Percentiles rank a stretch among this genome's conserved stretches.
Evolutionary conservation across 2,329 filamentous ascomycete species (phyloP).

Genomic region (Trichoderma breve): DNA sequence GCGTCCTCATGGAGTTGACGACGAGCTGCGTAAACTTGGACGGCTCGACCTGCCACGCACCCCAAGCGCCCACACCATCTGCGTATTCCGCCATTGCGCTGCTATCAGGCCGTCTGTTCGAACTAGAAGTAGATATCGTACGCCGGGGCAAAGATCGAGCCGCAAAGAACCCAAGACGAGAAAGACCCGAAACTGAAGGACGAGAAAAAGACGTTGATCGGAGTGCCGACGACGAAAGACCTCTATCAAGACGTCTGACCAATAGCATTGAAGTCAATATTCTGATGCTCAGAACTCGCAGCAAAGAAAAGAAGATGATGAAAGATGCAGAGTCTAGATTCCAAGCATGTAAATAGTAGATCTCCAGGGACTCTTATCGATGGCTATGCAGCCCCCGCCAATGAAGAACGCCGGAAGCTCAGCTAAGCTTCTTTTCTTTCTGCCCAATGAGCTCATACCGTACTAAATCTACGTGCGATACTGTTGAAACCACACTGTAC

Average conservation of each 20-base stretch:
- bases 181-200: neutral
- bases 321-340: neutral
- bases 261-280: conserved; percentile 22
- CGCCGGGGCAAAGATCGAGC: no score
- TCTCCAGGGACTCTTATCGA: neutral
- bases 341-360: neutral
- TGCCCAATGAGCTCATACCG: conserved; percentile 37
- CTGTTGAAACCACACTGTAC: neutral
- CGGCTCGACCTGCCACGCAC: conserved; percentile 41
- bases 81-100: conserved; percentile 26
- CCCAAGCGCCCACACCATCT: conserved; percentile 33
- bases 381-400: neutral
- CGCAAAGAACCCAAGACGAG: neutral
- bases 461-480: conserved; percentile 13
- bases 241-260: conserved; percentile 1
- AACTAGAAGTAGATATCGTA: neutral
- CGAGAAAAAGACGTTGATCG: neutral
- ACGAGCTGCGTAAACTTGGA: conserved; percentile 56
- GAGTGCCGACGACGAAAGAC: neutral
- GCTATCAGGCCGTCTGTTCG: neutral
- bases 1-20: conserved; percentile 72
- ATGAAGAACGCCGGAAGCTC: neutral
- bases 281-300: neutral
- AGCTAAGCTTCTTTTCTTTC: conserved; percentile 6
- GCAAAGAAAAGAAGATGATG: neutral